Evolutionary conservation across 805 yeast species (phyloP), one percentile per base, ranked within the genome.

Genomic region (Pichia occidentalis): DNA sequence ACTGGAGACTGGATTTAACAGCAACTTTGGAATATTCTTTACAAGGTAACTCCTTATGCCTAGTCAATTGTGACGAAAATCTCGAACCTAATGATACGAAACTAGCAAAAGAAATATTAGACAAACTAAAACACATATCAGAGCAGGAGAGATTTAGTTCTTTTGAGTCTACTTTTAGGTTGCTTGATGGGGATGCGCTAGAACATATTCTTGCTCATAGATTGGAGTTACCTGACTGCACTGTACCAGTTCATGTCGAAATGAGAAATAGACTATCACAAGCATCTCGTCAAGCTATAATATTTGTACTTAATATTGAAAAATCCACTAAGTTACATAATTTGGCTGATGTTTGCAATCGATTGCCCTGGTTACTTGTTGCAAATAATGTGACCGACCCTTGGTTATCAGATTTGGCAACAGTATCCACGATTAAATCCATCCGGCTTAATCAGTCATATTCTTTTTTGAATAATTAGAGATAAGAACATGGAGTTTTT

Each of bases 11-110:
- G 8, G 43, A 40, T 27, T 5, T 40, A 3, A 19, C 24, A 4
- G 24, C 42, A 10, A 13, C 28, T 13, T 28, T 42, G 6, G 44
- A 42, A 7, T 24, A 32, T 4, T 13, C 32, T 9, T 11, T 40
- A 4, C 36, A 40, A n/a, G 46, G 44, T 7, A 29, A 35, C 14
- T 36, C 40, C 10, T 26, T 25, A 2, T 37, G 22, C 7, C 7
- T 37, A 1, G 9, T 28, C 17, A 7, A 7, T 28, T 21, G 21
- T 16, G 22, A n/a, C 19, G 37, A 36, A n/a, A 13, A 18, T n/a
- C n/a, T n/a, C n/a, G n/a, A n/a, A n/a, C n/a, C n/a, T n/a, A n/a
- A n/a, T n/a, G n/a, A n/a, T n/a, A n/a, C n/a, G n/a, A n/a, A n/a
- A n/a, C n/a, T n/a, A n/a, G n/a, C n/a, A n/a, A n/a, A n/a, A n/a